These are phyloP conservation scores for Hypericum androsaemum DNA, from an alignment of 345 rosid genomes.

Conservation along the genomic window DNA sequence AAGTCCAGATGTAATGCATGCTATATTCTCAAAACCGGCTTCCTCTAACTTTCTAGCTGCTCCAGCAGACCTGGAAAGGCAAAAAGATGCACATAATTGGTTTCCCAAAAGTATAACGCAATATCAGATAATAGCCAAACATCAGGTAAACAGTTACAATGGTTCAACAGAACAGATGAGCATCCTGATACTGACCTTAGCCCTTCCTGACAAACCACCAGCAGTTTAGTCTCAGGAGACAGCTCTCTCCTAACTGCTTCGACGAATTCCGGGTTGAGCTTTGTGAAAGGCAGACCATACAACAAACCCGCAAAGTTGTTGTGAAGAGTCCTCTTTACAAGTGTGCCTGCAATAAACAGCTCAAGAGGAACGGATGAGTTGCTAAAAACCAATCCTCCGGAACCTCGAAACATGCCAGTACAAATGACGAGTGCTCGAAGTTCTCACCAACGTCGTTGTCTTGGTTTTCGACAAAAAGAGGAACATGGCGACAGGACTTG, in stretches of 20 bases:
- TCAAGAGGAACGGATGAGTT: neutral
- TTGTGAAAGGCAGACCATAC: conserved; percentile 80
- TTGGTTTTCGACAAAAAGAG: conserved; percentile 70
- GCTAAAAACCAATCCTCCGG: neutral
- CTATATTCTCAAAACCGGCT: conserved; percentile 64
- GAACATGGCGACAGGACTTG: conserved; percentile 66
- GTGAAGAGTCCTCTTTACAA: conserved; percentile 74
- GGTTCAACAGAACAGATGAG: neutral
- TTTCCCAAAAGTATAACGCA: neutral
- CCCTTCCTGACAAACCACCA: conserved; percentile 91
- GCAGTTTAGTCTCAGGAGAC: conserved; percentile 57
- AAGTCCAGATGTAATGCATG: conserved; percentile 81
- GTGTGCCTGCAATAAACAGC: conserved; percentile 41
- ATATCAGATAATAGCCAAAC: neutral
- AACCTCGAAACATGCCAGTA: neutral
- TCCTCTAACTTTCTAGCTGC: conserved; percentile 68
- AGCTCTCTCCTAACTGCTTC: conserved; percentile 48
- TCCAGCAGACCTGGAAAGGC: conserved; percentile 61
- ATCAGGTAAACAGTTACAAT: neutral
- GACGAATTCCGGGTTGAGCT: conserved; percentile 63
- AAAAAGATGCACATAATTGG: neutral
- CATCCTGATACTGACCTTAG: conserved; percentile 46
- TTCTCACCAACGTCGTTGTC: conserved; percentile 72
- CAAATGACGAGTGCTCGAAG: neutral
- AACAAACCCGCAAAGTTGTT: conserved; percentile 86